Evolutionary conservation across 306 rosid genomes (phyloP), one percentile per base, ranked within the genome.

Genomic region (Quercus gilva): DNA sequence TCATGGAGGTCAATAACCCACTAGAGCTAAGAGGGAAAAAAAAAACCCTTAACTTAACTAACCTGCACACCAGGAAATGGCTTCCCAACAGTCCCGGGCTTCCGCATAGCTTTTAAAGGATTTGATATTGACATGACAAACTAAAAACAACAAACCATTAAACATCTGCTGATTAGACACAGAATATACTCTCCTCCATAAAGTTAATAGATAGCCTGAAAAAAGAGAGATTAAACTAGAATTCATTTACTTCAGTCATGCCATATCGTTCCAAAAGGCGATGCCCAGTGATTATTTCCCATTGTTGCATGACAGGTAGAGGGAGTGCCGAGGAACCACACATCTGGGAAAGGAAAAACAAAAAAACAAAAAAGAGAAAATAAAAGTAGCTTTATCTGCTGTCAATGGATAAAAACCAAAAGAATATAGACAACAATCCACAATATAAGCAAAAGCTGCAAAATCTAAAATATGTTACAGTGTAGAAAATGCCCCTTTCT

Each of bases 291-390:
- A 92, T 89, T 77, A 76, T 81, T 81, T 92, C 92, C 99, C 99
- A 95, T 80, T 89, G 89, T 78, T 87, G 90, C 98, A 91, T 90
- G 84, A 92, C 88, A 71, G 99, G 98, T 77, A 85, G 83, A 78
- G 98, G 99, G 77, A 95, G 98, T 18, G 97, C 99, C 58, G 99
- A 91, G 81, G 99, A 94, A 73, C 99, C 99, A 89, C 99, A 90
- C 99, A 95, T 95, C 99, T 95, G 80, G 5, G 25, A 58, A 41
- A 57, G 52, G 33, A 10, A 69, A 41, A 53, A 33, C 6, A 63
- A 70, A 41, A 33, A 41, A 52, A 33, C 73, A 61, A 70, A 23
- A 53, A 67, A 31, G 63, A 55, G 81, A 57, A 73, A 53, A 74
- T 80, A 31, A 19, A 26, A n/a, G 15, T 64, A 26, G 49, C 71